Evolutionary conservation across 2,329 filamentous ascomycete species (phyloP).

Genomic region (Arthrobotrys entomopaga): DNA sequence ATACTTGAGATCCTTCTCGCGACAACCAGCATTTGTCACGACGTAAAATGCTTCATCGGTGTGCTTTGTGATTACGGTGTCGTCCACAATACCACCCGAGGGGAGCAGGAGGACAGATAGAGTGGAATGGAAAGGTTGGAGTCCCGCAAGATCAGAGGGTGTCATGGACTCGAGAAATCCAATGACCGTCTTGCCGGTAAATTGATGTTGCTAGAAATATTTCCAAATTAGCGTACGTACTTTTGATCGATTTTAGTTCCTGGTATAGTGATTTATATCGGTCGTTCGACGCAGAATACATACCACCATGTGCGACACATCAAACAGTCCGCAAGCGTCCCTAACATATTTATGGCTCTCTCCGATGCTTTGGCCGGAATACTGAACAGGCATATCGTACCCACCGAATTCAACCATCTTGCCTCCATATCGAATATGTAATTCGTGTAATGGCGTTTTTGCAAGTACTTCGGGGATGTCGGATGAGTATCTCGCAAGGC

Average conservation of each 20-base stretch:
- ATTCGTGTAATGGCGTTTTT: constrained; percentile 80
- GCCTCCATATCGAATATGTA: constrained; percentile 79
- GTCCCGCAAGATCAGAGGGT: constrained; percentile 74
- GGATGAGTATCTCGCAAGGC: constrained; percentile 31
- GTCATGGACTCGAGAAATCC: constrained; percentile 86
- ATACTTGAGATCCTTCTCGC: constrained; percentile 86
- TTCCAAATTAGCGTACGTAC: neutral
- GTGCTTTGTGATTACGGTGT: constrained; percentile 89
- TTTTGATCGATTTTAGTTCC: constrained; percentile 1
- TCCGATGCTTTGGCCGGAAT: constrained; percentile 77
- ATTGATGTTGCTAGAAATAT: constrained; percentile 59
- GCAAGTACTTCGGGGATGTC: constrained; percentile 61
- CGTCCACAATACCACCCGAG: constrained; percentile 92
- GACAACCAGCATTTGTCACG: constrained; percentile 92
- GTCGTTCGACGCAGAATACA: neutral
- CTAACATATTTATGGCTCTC: constrained; percentile 93
- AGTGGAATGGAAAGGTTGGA: constrained; percentile 76
- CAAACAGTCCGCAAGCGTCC: constrained; percentile 87
- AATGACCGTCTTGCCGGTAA: constrained; percentile 81
- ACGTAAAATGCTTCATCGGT: constrained; percentile 80
- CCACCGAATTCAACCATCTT: constrained; percentile 98
- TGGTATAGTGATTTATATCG: neutral
- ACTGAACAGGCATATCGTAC: constrained; percentile 92
- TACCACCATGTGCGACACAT: constrained; percentile 90
- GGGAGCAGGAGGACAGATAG: constrained; percentile 85